A percentile compares a stretch with the other conserved stretches of the same genome.
phyloP scores from a whole-genome alignment of 1,139 yeast genomes.

The Taphrina flavorubra region DNA sequence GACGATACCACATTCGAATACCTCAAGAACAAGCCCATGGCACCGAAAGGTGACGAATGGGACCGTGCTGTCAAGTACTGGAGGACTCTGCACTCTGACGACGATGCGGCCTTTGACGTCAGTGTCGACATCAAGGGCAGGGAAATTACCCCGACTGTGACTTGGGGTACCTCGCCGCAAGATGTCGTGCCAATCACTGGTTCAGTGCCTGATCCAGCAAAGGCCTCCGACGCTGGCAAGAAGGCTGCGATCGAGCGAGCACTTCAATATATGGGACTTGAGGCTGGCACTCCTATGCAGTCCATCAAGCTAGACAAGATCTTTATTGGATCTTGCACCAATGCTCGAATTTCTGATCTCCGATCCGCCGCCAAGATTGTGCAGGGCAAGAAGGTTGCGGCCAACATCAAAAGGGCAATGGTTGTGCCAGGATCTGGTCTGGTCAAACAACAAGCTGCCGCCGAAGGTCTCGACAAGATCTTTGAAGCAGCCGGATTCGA shows the following conservation, averaged over 20 bases:
- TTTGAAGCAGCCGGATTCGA: conserved; percentile 92
- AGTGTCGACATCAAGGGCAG: conserved; percentile 80
- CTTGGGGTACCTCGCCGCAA: conserved; percentile 99
- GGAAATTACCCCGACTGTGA: conserved; percentile 91
- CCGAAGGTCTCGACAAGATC: conserved; percentile 89
- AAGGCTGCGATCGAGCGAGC: conserved; percentile 90
- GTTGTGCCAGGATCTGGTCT: conserved; percentile 98
- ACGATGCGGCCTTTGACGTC: conserved; percentile 84
- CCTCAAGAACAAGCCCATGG: conserved; percentile 89
- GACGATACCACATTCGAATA: conserved; percentile 87
- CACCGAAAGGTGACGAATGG: conserved; percentile 86
- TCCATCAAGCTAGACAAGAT: conserved; percentile 84
- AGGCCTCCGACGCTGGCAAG: conserved; percentile 71
- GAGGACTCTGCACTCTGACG: conserved; percentile 84
- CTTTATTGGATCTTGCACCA: conserved; percentile 97
- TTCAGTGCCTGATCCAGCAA: conserved; percentile 82
- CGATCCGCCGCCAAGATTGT: conserved; percentile 94
- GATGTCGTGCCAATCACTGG: conserved; percentile 96
- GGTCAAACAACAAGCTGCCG: conserved; percentile 89
- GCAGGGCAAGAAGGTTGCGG: conserved; percentile 86
- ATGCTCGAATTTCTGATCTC: conserved; percentile 95
- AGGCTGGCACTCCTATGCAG: conserved; percentile 77
- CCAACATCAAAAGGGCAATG: conserved; percentile 76
- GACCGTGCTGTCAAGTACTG: conserved; percentile 91
- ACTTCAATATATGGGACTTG: conserved; percentile 85